phyloP scores from a whole-genome alignment of 2,329 filamentous ascomycete species.

The Phoma herbarum region DNA sequence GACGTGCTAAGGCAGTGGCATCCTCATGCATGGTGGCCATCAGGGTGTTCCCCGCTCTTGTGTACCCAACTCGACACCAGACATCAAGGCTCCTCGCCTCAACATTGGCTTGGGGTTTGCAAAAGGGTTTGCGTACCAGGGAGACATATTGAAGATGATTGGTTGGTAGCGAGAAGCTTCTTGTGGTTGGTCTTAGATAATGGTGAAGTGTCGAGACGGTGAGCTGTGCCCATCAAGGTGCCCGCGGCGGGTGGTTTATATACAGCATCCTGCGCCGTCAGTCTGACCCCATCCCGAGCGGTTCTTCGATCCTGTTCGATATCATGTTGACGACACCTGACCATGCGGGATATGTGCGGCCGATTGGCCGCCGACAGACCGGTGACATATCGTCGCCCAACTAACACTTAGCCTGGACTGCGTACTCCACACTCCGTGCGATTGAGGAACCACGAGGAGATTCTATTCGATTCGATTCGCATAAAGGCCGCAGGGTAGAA shows the following conservation, averaged over 20 bases:
- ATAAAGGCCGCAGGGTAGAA: constrained; percentile 13
- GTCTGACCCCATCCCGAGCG: not conserved
- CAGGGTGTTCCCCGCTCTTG: constrained; percentile 28
- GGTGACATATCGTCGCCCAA: constrained; percentile 21
- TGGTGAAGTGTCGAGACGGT: constrained; percentile 15
- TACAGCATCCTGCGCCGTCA: constrained; percentile 11
- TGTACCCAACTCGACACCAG: not conserved
- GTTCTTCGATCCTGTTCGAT: not conserved
- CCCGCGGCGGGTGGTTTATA: constrained; percentile 28
- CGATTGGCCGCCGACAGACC: constrained; percentile 13
- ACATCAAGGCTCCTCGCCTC: not conserved
- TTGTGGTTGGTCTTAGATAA: constrained; percentile 14
- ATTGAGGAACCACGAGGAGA: not conserved
- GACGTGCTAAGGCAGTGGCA: not conserved
- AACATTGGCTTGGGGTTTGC: not conserved
- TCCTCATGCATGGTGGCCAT: constrained; percentile 24
- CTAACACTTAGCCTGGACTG: not conserved
- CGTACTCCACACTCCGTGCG: constrained; percentile 9
- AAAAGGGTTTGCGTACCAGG: constrained; percentile 30
- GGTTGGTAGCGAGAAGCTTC: constrained; percentile 17
- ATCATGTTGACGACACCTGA: constrained; percentile 14
- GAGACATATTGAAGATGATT: constrained; percentile 34
- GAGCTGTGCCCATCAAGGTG: constrained; percentile 38
- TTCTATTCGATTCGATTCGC: constrained; percentile 17
- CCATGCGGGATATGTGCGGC: constrained; percentile 21